Percentiles rank a stretch among this genome's conserved stretches.
Conservation (phyloP, 2,329 filamentous ascomycete genomes). For the Thyridium curvatum region DNA sequence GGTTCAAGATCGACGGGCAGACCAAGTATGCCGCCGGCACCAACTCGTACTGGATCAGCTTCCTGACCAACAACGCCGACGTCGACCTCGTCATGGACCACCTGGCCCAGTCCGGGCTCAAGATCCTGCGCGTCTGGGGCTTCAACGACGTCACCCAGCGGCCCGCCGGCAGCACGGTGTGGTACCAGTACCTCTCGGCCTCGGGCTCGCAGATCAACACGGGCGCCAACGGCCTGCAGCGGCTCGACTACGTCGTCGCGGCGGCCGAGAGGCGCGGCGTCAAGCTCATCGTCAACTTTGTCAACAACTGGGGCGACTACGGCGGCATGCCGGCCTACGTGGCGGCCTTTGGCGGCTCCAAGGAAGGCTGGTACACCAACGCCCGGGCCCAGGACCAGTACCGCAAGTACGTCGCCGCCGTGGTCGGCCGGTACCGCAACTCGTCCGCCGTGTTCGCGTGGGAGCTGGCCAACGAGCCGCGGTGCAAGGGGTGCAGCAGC, state of each 20-base stretch:
- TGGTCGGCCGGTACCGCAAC: conserved; percentile 38
- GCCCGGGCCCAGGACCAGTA: conserved; percentile 43
- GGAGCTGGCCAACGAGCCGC: conserved; percentile 49
- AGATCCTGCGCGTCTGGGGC: conserved; percentile 55
- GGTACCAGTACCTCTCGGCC: conserved; percentile 47
- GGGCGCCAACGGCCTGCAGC: conserved; percentile 54
- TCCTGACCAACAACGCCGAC: conserved; percentile 45
- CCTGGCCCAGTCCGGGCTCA: conserved; percentile 42
- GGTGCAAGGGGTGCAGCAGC: conserved; percentile 53
- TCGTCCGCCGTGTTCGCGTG: conserved; percentile 43
- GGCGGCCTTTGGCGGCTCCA: conserved; percentile 43
- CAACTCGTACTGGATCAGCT: conserved; percentile 50
- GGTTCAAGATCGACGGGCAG: conserved; percentile 34
- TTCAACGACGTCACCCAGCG: conserved; percentile 51
- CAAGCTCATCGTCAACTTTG: conserved; percentile 59
- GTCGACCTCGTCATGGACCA: conserved; percentile 45
- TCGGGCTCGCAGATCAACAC: conserved; percentile 54
- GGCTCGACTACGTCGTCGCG: conserved; percentile 58
- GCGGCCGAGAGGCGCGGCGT: conserved; percentile 52
- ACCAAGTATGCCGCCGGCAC: conserved; percentile 44
- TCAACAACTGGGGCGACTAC: conserved; percentile 66
- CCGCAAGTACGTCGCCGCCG: conserved; percentile 34
- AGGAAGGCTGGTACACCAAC: conserved; percentile 49
- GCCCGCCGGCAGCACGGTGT: conserved; percentile 27
- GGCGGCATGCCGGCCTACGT: conserved; percentile 54